These are phyloP conservation scores for Penicillium rolfsii DNA, from an alignment of 2,329 filamentous ascomycete species.

Conservation along the genomic window DNA sequence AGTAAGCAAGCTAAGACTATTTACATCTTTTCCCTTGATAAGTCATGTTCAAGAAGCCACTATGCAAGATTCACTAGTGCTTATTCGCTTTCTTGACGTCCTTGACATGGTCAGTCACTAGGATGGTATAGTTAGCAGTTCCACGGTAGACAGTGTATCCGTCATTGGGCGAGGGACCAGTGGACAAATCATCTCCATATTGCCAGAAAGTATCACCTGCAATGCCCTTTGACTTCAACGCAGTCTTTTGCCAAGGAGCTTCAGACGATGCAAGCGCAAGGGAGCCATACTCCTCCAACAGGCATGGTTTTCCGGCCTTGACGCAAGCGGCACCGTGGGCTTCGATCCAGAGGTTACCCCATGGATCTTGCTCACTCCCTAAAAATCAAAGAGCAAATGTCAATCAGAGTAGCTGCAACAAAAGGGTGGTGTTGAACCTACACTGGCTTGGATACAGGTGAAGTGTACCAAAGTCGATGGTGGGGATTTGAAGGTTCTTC, in stretches of 20 bases:
- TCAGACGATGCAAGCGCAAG: constrained; percentile 33
- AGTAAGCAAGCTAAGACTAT: neutral
- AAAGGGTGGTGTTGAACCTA: constrained; percentile 24
- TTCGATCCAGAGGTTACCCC: constrained; percentile 53
- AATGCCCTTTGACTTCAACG: constrained; percentile 39
- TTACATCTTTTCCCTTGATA: neutral
- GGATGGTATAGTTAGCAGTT: neutral
- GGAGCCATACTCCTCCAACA: constrained; percentile 49
- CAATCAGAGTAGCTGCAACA: neutral
- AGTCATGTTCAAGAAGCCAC: too few species aligned
- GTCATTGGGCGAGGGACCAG: constrained; percentile 4
- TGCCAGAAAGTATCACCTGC: constrained; percentile 26
- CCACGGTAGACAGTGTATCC: constrained; percentile 7
- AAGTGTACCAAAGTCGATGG: constrained; percentile 60
- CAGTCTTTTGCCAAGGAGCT: constrained; percentile 42
- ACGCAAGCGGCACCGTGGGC: constrained; percentile 49
- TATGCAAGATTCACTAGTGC: neutral
- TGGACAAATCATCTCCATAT: constrained; percentile 2
- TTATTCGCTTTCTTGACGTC: neutral
- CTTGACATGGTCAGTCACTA: constrained; percentile 9
- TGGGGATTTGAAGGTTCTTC: constrained; percentile 55
- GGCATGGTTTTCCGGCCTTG: constrained; percentile 44
- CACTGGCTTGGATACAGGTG: constrained; percentile 56
- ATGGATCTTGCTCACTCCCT: constrained; percentile 23
- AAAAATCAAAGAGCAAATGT: neutral